Conservation (phyloP, 495 filamentous ascomycete species). For the Aspergillus coremiiformis region DNA sequence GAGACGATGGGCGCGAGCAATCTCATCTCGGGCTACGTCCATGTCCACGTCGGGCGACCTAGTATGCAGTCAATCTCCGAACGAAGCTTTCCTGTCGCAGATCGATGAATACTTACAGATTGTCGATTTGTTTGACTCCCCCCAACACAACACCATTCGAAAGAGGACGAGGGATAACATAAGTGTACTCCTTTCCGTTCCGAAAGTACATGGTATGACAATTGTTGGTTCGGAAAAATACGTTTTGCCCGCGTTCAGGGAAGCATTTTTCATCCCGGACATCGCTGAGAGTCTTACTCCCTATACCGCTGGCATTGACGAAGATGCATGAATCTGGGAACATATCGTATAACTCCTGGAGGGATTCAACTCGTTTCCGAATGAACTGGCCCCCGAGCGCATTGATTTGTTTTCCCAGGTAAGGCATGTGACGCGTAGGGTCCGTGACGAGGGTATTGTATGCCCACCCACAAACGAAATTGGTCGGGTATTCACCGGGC, state of each 20-base stretch:
- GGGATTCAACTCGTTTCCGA: conserved; percentile 30
- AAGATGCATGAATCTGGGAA: conserved; percentile 35
- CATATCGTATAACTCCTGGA: conserved; percentile 31
- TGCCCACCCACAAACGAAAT: conserved; percentile 33
- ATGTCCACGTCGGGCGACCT: conserved; percentile 34
- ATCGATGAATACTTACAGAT: conserved; percentile 21
- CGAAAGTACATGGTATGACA: conserved; percentile 34
- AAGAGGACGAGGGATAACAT: conserved; percentile 42
- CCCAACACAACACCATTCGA: conserved; percentile 40
- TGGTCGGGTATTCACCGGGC: conserved; percentile 28
- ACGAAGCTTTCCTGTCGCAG: too few relatives aligned
- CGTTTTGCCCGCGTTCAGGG: conserved; percentile 39
- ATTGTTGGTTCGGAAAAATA: conserved; percentile 29
- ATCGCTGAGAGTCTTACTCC: conserved; percentile 31
- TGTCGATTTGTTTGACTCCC: conserved; percentile 38
- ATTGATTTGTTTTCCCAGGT: conserved; percentile 24
- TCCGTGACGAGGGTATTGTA: conserved; percentile 39
- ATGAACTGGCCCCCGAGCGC: conserved; percentile 33
- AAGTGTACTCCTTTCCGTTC: conserved; percentile 43
- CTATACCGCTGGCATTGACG: conserved; percentile 40
- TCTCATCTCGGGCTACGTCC: conserved; percentile 35
- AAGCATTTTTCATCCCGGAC: conserved; percentile 35
- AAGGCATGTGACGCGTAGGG: conserved; percentile 38
- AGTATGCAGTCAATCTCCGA: background rate
- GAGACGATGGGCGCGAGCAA: conserved; percentile 34